phyloP scores from a whole-genome alignment of 2,329 filamentous ascomycete genomes.

The Periconia sp. region DNA sequence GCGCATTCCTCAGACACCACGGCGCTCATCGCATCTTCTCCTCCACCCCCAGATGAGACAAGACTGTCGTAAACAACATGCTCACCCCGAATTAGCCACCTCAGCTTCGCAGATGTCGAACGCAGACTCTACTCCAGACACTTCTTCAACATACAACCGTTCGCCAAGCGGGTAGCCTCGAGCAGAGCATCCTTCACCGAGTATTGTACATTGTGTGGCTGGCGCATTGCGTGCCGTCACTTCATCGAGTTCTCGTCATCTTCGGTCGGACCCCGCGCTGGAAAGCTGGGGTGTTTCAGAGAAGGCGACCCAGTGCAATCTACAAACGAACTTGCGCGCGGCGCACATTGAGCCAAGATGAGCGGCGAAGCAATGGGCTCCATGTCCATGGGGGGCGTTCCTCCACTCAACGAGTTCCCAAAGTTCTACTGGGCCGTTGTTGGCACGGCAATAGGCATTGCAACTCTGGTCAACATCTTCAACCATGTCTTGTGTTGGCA shows the following conservation, averaged over 20 bases:
- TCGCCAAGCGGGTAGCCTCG: not conserved
- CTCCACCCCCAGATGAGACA: conserved; percentile 1
- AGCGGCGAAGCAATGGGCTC: conserved; percentile 39
- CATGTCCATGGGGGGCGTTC: conserved; percentile 54
- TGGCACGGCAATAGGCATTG: conserved; percentile 52
- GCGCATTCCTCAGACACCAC: conserved; percentile 12
- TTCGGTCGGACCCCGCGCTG: too few species aligned
- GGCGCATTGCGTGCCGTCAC: too few species aligned
- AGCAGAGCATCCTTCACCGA: too few species aligned
- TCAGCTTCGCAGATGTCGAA: not conserved
- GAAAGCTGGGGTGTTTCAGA: too few species aligned
- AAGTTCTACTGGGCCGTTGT: conserved; percentile 61
- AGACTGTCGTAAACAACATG: conserved; percentile 3
- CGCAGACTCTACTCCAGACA: not conserved
- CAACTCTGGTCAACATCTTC: conserved; percentile 52
- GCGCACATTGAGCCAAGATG: conserved; percentile 24
- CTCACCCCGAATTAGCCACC: not conserved
- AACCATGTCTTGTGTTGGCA: conserved; percentile 58
- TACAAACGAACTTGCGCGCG: too few species aligned
- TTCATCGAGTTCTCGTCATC: too few species aligned
- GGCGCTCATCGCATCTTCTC: not conserved
- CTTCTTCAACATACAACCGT: not conserved
- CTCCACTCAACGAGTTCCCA: conserved; percentile 55
- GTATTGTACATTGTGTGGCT: too few species aligned
- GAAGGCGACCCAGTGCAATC: too few species aligned